Evolutionary conservation across 2,329 filamentous ascomycete species (phyloP), one percentile per base, ranked within the genome.

Genomic region (Fusarium nanum): DNA sequence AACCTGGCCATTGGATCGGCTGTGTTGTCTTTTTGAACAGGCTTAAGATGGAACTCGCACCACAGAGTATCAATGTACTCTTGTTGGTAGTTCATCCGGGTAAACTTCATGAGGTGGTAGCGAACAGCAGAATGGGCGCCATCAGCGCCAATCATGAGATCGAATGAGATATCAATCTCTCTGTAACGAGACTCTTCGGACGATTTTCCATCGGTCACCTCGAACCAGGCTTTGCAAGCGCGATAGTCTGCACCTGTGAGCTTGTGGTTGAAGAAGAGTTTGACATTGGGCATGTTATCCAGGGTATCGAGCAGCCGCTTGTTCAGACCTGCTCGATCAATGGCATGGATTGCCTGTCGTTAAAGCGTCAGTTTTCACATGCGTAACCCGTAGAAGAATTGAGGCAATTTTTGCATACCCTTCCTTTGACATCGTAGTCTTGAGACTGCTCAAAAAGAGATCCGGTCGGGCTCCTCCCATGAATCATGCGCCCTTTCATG

Each of bases 401-500:
- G 73, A 72, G 64, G 68, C 37, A 69, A 66, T 61, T 66, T 66
- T 47, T 56, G 30, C 86, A 77, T 85, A 97, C 93, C 78, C 93
- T 87, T 65, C 94, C 94, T 73, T 96, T 91, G 12, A 93, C 86
- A 80, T 99, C 96, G 78, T 99, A 99, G 67, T 91, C 88, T 80
- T 99, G 96, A n/a, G 92, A 83, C 75, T 95, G 90, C 76, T 95
- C 90, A 75, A 90, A 93, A 48, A 97, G 81, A 25, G 88, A 81
- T 7, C 93, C 93, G 20, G 86, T 82, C 11, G 87, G 84, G 22
- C 84, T 84, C 74, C 84, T 85, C 34, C 93, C 89, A 77, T 99
- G 96, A 68, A 99, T 97, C 96, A 99, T 99, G 27, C 96, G 93
- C 14, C 94, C 96, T 78, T 92, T 86, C 94, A 99, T 98, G 13